Percentiles rank a stretch among this genome's conserved stretches.
Conservation (phyloP, 2,329 filamentous ascomycete species). For the Penicillium decumbens region DNA sequence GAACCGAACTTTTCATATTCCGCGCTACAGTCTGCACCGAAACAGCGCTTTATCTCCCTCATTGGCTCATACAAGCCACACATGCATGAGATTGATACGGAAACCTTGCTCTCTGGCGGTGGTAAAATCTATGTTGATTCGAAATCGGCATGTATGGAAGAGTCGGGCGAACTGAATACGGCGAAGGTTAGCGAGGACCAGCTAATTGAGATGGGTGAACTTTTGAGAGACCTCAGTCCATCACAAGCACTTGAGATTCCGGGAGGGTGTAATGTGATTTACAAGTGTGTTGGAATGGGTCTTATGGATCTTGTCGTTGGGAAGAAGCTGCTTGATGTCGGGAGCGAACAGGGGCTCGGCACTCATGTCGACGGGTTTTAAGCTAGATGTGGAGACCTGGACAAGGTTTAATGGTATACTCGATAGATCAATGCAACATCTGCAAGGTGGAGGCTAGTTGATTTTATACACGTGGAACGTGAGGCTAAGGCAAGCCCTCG, state of each 20-base stretch:
- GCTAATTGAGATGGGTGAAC: conserved; percentile 43
- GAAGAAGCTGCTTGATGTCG: conserved; percentile 39
- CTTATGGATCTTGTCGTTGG: conserved; percentile 50
- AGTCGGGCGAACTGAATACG: conserved; percentile 46
- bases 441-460: neutral
- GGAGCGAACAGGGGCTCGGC: conserved; percentile 30
- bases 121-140: conserved; percentile 65
- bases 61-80: conserved; percentile 54
- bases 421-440: neutral
- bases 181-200: conserved; percentile 37
- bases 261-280: conserved; percentile 42
- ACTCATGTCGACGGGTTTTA: conserved; percentile 39
- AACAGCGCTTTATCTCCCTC: conserved; percentile 46
- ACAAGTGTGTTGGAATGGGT: conserved; percentile 51
- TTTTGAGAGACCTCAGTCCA: conserved; percentile 24
- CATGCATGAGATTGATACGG: conserved; percentile 49
- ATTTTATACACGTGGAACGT: neutral
- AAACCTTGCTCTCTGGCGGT: conserved; percentile 51
- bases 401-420: neutral
- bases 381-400: neutral
- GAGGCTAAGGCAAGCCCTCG: neutral
- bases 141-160: conserved; percentile 43
- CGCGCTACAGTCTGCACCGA: conserved; percentile 34
- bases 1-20: conserved; percentile 41
- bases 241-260: conserved; percentile 24